Evolutionary conservation across 495 filamentous ascomycete species (phyloP), one percentile per base, ranked within the genome.

Genomic region (Polyplosphaeria fusca): DNA sequence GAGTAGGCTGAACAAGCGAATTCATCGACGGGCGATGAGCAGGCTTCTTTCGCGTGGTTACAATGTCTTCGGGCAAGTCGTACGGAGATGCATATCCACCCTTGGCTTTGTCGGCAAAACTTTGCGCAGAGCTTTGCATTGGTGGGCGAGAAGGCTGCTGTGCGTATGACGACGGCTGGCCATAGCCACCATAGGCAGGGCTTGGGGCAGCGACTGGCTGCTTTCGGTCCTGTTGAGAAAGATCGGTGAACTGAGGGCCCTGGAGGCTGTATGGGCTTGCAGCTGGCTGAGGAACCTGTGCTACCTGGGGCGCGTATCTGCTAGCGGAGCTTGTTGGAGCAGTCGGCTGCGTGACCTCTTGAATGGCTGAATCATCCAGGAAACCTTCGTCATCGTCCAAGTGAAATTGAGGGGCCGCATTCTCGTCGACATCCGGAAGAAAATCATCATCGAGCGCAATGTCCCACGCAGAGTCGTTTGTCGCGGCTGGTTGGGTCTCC

Each of bases 21-120:
- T 38, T 61, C 58, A 40, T 68, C 70, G 42, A 65, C 70, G 47
- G 73, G 38, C 74, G 74, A 46, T 70, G 71, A 51, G 73, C 79
- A 43, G 70, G 68, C 51, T 80, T 71, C 73, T 82, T 82, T 71
- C 81, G 79, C 25, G 86, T 85, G 49, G 82, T 81, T 16, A 84
- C 78, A 14, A 96, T 78, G 43, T 95, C 92, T 72, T 94, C 89
- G 2, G 93, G 93, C 3, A 98, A 79, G 70, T 98, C 93, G 62
- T 95, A 98, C 3, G 93, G 93, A 22, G 91, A 96, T 26, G 82
- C 79, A 67, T 97, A 98, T 9, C 92, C 91, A 38, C 90, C 85
- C 69, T 94, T 97, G 5, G 87, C 74, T 60, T 91, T 92, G 66
- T 90, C 86, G 4, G 81, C 87, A 69, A 95, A 98, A 67, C 92